Evolutionary conservation across 208 protist species (phyloP), one percentile per base, ranked within the genome.

Genomic region (Leishmania braziliensis): DNA sequence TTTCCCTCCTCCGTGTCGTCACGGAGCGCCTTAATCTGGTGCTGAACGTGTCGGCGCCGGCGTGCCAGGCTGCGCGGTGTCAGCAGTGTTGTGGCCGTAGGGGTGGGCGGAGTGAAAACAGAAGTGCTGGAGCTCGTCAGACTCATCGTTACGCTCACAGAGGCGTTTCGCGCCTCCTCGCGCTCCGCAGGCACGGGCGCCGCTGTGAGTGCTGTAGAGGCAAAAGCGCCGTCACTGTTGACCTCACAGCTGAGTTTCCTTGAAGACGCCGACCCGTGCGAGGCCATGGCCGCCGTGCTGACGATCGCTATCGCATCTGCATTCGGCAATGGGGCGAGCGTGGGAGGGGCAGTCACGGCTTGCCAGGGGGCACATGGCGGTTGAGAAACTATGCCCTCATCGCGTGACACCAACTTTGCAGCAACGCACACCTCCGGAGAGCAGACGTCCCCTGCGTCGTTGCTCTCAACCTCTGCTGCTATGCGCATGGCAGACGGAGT

Each of bases 51-150:
- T 46, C 48, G 39, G n/a, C 62, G 81, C 53, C 56, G 75, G n/a
- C 26, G 65, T 20, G 81, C 79, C 8, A 77, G 58, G 16, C 68
- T n/a, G 20, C 68, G 75, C 12, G 68, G 81, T n/a, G 81, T 84
- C 46, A 75, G 75, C 53, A 53, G 36, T 14, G 81, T 60, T 10
- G 69, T 70, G 16, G 33, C n/a, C 39, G 75, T 60, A 10, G 75
- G 77, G 39, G 72, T 29, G 18, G 70, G 20, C 9, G 81, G 68
- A 20, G 68, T 62, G 43, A 50, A 39, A 39, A 84, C 68, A n/a
- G 48, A 77, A 5, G 75, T 33, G 5, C 29, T 29, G 56, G 48
- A 26, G 51, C 48, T 63, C 46, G 9, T 65, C 9, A 43, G 1
- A 33, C 5, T 23, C 58, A 73, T 29, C 51, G 51, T 46, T 76